Evolutionary conservation across 179 eudicot genomes (phyloP), one percentile per base, ranked within the genome.

Genomic region (Pouteria campechiana): DNA sequence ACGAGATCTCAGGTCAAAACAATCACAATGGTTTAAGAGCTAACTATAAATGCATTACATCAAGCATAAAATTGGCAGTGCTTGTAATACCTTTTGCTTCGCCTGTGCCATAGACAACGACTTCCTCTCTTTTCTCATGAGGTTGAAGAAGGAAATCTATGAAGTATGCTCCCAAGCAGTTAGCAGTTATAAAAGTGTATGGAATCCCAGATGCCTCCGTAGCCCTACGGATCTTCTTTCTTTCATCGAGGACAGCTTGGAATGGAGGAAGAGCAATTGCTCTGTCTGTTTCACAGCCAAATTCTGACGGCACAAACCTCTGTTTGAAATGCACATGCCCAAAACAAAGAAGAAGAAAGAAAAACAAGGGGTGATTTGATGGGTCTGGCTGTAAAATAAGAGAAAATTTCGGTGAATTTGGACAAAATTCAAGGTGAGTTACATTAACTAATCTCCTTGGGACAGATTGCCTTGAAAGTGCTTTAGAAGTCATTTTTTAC

Each of bases 221-320:
- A 24, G 71, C 71, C 14, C 71, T 50, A 18, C 54, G 37, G 17
- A 50, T 28, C 36, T 27, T 50, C 45, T 18, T 50, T 44, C 9
- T 50, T n/a, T 25, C 13, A 13, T 50, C 45, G 5, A 50, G 36
- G 19, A 2, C 3, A 12, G 25, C 37, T 50, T 50, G 36, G 13
- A 37, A 37, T 7, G 54, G 36, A 10, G 37, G 54, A 0, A 48
- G 31, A 14, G 6, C 13, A 24, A 3, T 48, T 17, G 27, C 12
- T 25, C 15, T 37, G 18, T 48, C 54, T 11, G 17, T 44, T 2
- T 50, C 54, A 12, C 5, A 1, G 7, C 54, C 45, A 38, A 50
- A 50, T 1, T 50, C 54, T 37, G 54, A 37, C 9, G 54, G 54
- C 12, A 50, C 13, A 44, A 50, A 50, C 20, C 54, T 37, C 44